These are phyloP conservation scores for Hypoxylon intermedium DNA, from an alignment of 495 filamentous ascomycete species.

Conservation along the genomic window DNA sequence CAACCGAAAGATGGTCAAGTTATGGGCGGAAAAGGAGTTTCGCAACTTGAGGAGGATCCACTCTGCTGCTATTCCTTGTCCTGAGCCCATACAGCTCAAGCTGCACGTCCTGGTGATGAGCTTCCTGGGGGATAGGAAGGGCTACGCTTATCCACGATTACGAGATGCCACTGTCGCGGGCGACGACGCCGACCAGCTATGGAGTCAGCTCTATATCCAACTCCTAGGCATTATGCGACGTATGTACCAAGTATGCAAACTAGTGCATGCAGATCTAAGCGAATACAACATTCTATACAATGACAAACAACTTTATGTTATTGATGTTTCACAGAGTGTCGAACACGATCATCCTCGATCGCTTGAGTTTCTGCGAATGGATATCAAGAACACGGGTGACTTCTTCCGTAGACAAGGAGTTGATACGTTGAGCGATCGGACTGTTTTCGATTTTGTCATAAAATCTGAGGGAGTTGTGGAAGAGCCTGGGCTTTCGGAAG, in stretches of 20 bases:
- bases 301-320: conserved; percentile 82
- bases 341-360: conserved; percentile 94
- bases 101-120: conserved; percentile 92
- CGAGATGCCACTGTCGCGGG: conserved; percentile 55
- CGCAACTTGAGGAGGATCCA: conserved; percentile 86
- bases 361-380: conserved; percentile 93
- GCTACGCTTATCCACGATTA: conserved; percentile 83
- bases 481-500: conserved; percentile 53
- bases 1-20: conserved; percentile 92
- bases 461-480: conserved; percentile 57
- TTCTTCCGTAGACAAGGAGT: conserved; percentile 90
- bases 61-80: conserved; percentile 83
- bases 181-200: conserved; percentile 72
- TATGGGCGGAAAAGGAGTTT: conserved; percentile 99
- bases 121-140: conserved; percentile 87
- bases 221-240: conserved; percentile 86
- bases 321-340: conserved; percentile 96
- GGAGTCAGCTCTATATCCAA: conserved; percentile 80
- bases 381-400: conserved; percentile 93
- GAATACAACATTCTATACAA: conserved; percentile 98
- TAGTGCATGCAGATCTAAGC: conserved; percentile 95
- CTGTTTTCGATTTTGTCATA: conserved; percentile 81
- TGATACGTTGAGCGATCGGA: conserved; percentile 73
- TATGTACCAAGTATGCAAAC: conserved; percentile 85
- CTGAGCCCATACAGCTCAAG: conserved; percentile 85